Evolutionary conservation across 306 rosid genomes (phyloP).

Genomic region (Citrullus colocynthis): DNA sequence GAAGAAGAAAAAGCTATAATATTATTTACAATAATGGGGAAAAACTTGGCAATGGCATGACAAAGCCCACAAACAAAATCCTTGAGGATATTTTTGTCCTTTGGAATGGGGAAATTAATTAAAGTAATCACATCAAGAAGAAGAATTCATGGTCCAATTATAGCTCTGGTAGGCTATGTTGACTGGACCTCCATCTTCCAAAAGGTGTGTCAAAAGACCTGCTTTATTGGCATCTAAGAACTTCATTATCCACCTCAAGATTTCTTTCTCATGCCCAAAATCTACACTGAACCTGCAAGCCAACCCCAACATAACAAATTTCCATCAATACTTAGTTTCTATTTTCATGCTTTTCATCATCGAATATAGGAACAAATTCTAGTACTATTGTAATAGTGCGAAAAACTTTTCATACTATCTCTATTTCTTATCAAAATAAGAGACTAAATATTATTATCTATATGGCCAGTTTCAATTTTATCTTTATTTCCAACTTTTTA

Average conservation of each 20-base stretch:
- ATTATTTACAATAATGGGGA: not conserved
- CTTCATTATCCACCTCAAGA: slow-evolving; percentile 55
- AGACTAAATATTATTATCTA: too few species aligned
- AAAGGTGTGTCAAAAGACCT: slow-evolving; percentile 79
- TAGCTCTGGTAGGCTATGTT: slow-evolving; percentile 46
- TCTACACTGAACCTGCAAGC: slow-evolving; percentile 61
- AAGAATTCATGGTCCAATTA: slow-evolving; percentile 67
- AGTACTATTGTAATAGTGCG: too few species aligned
- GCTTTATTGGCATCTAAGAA: slow-evolving; percentile 72
- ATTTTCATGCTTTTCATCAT: not conserved
- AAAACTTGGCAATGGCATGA: not conserved
- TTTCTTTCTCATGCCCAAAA: slow-evolving; percentile 63
- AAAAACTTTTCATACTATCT: too few species aligned
- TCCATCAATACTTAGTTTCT: not conserved
- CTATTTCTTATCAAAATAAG: too few species aligned
- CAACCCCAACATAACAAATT: not conserved
- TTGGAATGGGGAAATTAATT: not conserved
- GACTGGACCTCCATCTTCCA: slow-evolving; percentile 62
- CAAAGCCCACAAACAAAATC: not conserved
- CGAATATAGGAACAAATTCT: not conserved
- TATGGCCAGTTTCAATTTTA: too few species aligned
- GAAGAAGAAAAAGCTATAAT: not conserved
- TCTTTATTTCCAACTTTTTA: too few species aligned
- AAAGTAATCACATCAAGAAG: slow-evolving; percentile 34
- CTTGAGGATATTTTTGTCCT: not conserved